phyloP scores from a whole-genome alignment of 2,329 filamentous ascomycete genomes.

The Cordyceps pruinosa region DNA sequence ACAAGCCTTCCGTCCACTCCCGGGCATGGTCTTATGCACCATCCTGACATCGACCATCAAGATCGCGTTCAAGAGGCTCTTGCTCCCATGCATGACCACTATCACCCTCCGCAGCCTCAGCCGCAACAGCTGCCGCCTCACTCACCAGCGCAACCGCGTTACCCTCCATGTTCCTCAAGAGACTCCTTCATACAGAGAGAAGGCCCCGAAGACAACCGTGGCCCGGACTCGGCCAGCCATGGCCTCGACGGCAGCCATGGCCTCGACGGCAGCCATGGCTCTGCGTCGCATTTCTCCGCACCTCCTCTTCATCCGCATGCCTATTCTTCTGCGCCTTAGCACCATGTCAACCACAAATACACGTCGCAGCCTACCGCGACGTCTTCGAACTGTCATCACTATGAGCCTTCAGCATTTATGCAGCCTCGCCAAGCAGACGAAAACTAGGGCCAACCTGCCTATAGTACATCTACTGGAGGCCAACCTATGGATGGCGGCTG shows the following conservation, averaged over 20 bases:
- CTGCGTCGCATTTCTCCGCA: conserved; percentile 24
- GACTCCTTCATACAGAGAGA: conserved; percentile 53
- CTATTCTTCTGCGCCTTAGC: conserved; percentile 39
- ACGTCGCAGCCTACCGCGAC: conserved; percentile 39
- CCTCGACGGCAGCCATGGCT: conserved; percentile 26
- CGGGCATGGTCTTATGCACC: conserved; percentile 26
- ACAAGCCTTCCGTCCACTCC: conserved; percentile 15
- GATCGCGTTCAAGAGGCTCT: conserved; percentile 51
- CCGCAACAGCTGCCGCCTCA: conserved; percentile 27
- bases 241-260: conserved; percentile 28
- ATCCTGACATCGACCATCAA: conserved; percentile 44
- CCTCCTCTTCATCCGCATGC: conserved; percentile 24
- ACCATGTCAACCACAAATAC: conserved; percentile 49
- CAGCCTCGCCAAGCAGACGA: conserved; percentile 34
- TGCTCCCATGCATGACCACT: conserved; percentile 48
- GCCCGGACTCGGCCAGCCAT: conserved; percentile 47
- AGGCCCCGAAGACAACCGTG: conserved; percentile 42
- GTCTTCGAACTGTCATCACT: conserved; percentile 36
- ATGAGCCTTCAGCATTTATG: conserved; percentile 33
- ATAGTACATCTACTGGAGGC: conserved; percentile 24
- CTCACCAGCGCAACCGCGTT: conserved; percentile 38
- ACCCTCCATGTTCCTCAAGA: conserved; percentile 38
- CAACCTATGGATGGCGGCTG: conserved; percentile 34
- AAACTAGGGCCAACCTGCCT: conserved; percentile 23
- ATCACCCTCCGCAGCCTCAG: conserved; percentile 25